These are phyloP conservation scores for Aspergillus vadensis DNA, from an alignment of 2,329 filamentous ascomycete species.

Conservation along the genomic window DNA sequence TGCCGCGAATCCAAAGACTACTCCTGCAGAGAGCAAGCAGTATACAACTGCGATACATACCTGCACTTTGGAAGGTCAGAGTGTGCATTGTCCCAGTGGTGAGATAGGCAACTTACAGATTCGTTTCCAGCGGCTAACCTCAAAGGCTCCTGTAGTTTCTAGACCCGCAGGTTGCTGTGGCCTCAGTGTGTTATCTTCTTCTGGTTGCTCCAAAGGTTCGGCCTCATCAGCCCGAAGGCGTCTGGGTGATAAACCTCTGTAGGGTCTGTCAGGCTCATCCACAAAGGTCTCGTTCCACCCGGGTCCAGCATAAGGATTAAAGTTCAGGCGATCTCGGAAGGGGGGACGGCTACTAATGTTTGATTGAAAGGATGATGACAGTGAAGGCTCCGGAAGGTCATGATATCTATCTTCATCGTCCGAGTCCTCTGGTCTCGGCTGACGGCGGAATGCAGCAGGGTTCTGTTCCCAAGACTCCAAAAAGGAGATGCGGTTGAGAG, in stretches of 20 bases:
- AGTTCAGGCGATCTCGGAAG: constrained; percentile 39
- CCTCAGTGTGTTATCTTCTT: constrained; percentile 18
- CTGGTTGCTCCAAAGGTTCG: constrained; percentile 11
- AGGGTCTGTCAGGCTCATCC: constrained; percentile 31
- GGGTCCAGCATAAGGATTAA: constrained; percentile 45
- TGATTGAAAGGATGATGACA: constrained; percentile 40
- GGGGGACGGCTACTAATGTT: constrained; percentile 28
- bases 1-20: constrained; percentile 82
- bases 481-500: constrained; percentile 45
- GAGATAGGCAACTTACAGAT: constrained; percentile 47
- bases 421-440: constrained; percentile 26
- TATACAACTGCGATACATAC: constrained; percentile 69
- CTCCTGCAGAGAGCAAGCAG: constrained; percentile 75
- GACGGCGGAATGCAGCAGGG: constrained; percentile 31
- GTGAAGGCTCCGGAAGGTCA: constrained; percentile 33
- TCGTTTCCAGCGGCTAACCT: constrained; percentile 56
- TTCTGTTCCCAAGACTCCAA: constrained; percentile 48
- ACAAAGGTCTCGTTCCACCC: constrained; percentile 37
- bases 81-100: too few species aligned
- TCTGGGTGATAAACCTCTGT: constrained; percentile 23
- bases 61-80: constrained; percentile 57
- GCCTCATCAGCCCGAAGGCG: constrained; percentile 21
- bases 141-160: constrained; percentile 50
- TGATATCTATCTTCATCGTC: constrained; percentile 32
- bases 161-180: constrained; percentile 21